Evolutionary conservation across 148 eudicot genomes (phyloP).

Genomic region (Rhododendron kiyosumense): DNA sequence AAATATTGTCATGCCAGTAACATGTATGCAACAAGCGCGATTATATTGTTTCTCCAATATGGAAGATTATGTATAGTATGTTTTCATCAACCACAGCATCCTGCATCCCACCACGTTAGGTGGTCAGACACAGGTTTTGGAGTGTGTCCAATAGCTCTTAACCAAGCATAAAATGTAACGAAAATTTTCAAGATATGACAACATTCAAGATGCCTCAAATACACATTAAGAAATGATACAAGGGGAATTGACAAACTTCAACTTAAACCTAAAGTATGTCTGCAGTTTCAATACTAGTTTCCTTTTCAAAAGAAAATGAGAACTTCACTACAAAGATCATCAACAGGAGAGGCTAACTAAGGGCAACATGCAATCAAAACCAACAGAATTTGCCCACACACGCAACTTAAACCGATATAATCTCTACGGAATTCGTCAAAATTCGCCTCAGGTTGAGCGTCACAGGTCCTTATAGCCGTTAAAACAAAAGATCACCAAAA

Average conservation of each 20-base stretch:
- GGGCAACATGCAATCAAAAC: neutral
- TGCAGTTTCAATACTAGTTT: neutral
- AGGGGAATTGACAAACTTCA: neutral
- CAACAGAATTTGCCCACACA: neutral
- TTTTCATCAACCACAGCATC: conserved; percentile 1
- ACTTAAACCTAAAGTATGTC: neutral
- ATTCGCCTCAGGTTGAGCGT: neutral
- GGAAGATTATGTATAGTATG: neutral
- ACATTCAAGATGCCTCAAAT: neutral
- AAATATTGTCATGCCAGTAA: neutral
- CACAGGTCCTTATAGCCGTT: neutral
- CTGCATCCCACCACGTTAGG: neutral
- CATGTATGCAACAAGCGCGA: neutral
- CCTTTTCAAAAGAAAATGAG: neutral
- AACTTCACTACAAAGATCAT: neutral
- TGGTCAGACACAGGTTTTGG: neutral
- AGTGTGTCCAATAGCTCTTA: neutral
- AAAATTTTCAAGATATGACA: neutral
- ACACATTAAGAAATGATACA: neutral
- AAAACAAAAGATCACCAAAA: neutral
- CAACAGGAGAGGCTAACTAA: neutral
- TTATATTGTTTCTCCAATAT: neutral
- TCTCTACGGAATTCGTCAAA: neutral
- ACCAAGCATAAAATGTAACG: neutral
- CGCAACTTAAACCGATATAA: neutral